Percentiles rank a stretch among this genome's conserved stretches.
phyloP scores from a whole-genome alignment of 441 rosid genomes.

The Mallotus repandus region DNA sequence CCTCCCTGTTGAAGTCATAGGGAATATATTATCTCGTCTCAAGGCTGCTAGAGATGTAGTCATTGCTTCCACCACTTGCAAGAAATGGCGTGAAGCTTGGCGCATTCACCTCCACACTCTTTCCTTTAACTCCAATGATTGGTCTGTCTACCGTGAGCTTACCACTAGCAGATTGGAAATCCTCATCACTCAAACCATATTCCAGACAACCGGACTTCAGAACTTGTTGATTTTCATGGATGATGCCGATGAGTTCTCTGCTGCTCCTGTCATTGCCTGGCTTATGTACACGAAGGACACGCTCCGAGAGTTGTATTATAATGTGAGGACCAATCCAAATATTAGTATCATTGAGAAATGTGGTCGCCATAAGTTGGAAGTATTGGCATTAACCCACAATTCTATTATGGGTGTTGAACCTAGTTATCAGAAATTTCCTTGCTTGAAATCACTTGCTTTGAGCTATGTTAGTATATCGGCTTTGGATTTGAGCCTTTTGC shows the following conservation, averaged over 20 bases:
- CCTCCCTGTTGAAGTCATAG: slow-evolving; percentile 63
- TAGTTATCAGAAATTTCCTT: slow-evolving; percentile 63
- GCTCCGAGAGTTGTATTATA: slow-evolving; percentile 49
- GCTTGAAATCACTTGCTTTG: slow-evolving; percentile 65
- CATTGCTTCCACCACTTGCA: slow-evolving; percentile 66
- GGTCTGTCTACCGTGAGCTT: slow-evolving; percentile 52
- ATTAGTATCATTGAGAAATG: slow-evolving; percentile 68
- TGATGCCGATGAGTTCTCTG: slow-evolving; percentile 57
- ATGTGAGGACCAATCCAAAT: slow-evolving; percentile 49
- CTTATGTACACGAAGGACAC: slow-evolving; percentile 71
- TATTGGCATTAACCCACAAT: slow-evolving; percentile 48
- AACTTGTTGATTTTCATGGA: slow-evolving; percentile 63
- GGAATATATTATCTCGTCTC: slow-evolving; percentile 58
- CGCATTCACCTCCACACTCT: slow-evolving; percentile 56
- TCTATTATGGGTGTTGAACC: slow-evolving; percentile 64
- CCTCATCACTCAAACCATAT: slow-evolving; percentile 65
- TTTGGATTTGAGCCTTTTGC: slow-evolving; percentile 59
- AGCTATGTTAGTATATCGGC: slow-evolving; percentile 65
- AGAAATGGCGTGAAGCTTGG: slow-evolving; percentile 72
- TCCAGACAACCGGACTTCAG: slow-evolving; percentile 66
- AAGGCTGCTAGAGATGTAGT: slow-evolving; percentile 60
- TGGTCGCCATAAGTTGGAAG: slow-evolving; percentile 71
- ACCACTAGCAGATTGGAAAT: slow-evolving; percentile 45
- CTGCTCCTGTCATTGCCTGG: slow-evolving; percentile 75
- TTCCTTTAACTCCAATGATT: slow-evolving; percentile 58